These are phyloP conservation scores for Microstegium vimineum DNA, from an alignment of 176 grass and related monocot species.

Conservation along the genomic window DNA sequence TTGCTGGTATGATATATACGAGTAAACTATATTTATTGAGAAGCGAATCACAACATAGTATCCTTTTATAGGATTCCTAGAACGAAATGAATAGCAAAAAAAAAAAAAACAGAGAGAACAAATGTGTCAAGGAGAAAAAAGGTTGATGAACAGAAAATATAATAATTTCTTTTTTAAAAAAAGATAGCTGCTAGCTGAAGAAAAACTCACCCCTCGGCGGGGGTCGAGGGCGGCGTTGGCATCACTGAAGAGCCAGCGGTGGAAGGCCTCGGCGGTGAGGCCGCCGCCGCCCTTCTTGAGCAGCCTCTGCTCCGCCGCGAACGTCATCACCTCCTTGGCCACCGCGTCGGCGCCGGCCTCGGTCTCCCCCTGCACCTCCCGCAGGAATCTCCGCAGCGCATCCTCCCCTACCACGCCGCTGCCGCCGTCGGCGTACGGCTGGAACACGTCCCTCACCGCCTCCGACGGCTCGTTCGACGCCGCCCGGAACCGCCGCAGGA, in stretches of 20 bases:
- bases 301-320: conserved; percentile 46
- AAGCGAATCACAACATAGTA: background rate
- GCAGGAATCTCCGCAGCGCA: conserved; percentile 50
- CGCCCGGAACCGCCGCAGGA: conserved; percentile 60
- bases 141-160: background rate
- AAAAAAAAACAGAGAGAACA: background rate
- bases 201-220: conserved; percentile 20
- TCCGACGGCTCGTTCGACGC: conserved; percentile 55
- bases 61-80: background rate
- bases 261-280: conserved; percentile 56
- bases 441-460: conserved; percentile 43
- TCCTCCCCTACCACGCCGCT: conserved; percentile 46
- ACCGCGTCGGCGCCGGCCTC: background rate
- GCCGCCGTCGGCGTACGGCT: conserved; percentile 36
- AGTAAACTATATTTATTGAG: background rate
- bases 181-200: background rate
- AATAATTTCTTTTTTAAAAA: too few relatives aligned
- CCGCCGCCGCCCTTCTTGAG: conserved; percentile 51
- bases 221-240: conserved; percentile 52
- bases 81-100: background rate
- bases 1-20: too few relatives aligned
- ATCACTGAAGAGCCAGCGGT: conserved; percentile 55
- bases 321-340: conserved; percentile 41
- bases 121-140: background rate
- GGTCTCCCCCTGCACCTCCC: conserved; percentile 56